These are phyloP conservation scores for Termitomyces sp. DNA, from an alignment of 768 basidiomycete genomes.

Conservation along the genomic window DNA sequence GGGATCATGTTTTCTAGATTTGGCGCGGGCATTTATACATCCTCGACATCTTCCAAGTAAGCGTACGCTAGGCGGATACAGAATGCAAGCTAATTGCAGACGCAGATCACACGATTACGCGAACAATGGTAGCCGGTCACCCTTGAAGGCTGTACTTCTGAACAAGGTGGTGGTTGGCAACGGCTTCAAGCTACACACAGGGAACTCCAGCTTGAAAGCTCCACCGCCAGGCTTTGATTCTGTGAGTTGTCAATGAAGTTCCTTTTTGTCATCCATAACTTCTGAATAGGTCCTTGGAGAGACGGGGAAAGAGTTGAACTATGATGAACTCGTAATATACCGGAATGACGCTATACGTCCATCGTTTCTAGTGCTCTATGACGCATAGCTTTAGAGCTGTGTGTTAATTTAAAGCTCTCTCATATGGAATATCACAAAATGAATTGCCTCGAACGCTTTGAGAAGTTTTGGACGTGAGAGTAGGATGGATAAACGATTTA, in stretches of 20 bases:
- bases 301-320: slow-evolving; percentile 60
- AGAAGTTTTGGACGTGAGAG: background rate
- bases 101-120: slow-evolving; percentile 69
- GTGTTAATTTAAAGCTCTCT: background rate
- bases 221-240: slow-evolving; percentile 66
- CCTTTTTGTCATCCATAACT: background rate
- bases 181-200: slow-evolving; percentile 59
- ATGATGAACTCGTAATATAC: slow-evolving; percentile 71
- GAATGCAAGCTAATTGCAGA: background rate
- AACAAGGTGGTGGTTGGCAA: slow-evolving; percentile 73
- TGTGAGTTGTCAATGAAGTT: slow-evolving; percentile 31
- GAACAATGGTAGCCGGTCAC: slow-evolving; percentile 38
- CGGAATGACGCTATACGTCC: slow-evolving; percentile 67
- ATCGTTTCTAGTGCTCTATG: slow-evolving; percentile 68
- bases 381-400: slow-evolving; percentile 28
- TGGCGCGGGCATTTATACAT: slow-evolving; percentile 30
- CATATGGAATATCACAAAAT: no score
- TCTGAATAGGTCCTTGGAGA: slow-evolving; percentile 56
- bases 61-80: slow-evolving; percentile 7
- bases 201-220: slow-evolving; percentile 47
- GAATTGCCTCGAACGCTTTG: no score
- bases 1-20: slow-evolving; percentile 35
- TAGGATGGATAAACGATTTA: background rate
- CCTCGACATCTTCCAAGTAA: slow-evolving; percentile 52
- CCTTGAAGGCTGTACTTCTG: slow-evolving; percentile 57